Conservation (phyloP, 108 stramenopile genomes). For the Skeletonema tropicum region DNA sequence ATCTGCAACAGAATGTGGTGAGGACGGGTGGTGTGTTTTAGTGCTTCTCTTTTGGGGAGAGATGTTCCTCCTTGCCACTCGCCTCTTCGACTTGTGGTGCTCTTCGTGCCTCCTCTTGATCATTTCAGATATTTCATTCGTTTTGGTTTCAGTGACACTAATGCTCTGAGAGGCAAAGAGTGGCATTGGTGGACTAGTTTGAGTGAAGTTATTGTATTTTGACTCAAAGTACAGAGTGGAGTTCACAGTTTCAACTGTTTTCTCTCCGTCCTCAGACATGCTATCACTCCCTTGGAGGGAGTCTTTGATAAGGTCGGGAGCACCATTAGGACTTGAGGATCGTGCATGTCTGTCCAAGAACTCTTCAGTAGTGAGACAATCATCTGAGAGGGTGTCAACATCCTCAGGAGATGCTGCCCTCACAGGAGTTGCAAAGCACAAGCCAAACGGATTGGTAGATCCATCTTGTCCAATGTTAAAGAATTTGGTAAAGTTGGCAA, state of each 20-base stretch:
- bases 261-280: background rate
- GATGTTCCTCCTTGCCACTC: background rate
- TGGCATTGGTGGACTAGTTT: conserved; percentile 17
- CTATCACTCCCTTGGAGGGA: background rate
- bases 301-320: conserved; percentile 4
- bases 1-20: background rate
- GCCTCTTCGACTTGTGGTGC: background rate
- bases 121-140: conserved; percentile 7
- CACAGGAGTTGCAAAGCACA: conserved; percentile 26
- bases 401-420: conserved; percentile 11
- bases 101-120: background rate
- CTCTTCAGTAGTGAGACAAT: conserved; percentile 15
- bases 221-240: conserved; percentile 25
- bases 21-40: background rate
- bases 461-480: conserved; percentile 7
- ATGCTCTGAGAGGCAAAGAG: conserved; percentile 14
- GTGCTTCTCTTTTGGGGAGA: background rate
- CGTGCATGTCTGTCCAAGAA: conserved; percentile 10
- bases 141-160: conserved; percentile 7
- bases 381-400: conserved; percentile 15
- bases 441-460: background rate
- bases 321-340: background rate
- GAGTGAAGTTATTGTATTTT: conserved; percentile 18
- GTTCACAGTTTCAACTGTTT: conserved; percentile 14
- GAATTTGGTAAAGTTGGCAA: conserved; percentile 3